These are phyloP conservation scores for Claviceps africana DNA, from an alignment of 2,329 filamentous ascomycete species.

Conservation along the genomic window DNA sequence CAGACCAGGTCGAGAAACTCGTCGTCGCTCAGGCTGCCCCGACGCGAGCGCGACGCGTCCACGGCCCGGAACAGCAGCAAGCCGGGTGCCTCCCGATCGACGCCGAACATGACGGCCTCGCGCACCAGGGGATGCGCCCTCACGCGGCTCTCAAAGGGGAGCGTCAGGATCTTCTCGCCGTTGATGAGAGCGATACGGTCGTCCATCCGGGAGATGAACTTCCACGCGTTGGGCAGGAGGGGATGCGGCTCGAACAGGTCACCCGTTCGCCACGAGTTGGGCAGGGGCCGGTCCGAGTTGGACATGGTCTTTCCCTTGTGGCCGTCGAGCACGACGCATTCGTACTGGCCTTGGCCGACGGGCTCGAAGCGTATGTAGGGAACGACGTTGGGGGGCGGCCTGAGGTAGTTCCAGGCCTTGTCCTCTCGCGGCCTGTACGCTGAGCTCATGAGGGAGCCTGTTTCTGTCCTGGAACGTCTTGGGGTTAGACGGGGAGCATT, in stretches of 20 bases:
- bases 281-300: conserved; percentile 36
- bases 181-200: conserved; percentile 48
- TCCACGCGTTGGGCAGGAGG: conserved; percentile 39
- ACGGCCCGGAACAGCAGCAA: conserved; percentile 20
- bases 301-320: conserved; percentile 48
- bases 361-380: background rate
- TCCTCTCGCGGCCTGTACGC: conserved; percentile 39
- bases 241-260: conserved; percentile 47
- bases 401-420: conserved; percentile 48
- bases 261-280: conserved; percentile 43
- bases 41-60: background rate
- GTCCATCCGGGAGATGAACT: conserved; percentile 47
- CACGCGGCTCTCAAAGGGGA: conserved; percentile 43
- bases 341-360: conserved; percentile 20
- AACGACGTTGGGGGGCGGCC: conserved; percentile 7
- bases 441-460: conserved; percentile 43
- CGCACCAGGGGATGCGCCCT: conserved; percentile 15
- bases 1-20: conserved; percentile 17
- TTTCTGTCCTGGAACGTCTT: conserved; percentile 33
- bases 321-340: conserved; percentile 36
- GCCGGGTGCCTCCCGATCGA: conserved; percentile 40
- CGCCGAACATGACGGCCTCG: conserved; percentile 49
- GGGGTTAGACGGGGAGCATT: background rate
- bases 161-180: conserved; percentile 56
- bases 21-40: background rate